Evolutionary conservation across 768 basidiomycete genomes (phyloP).

Genomic region (Chalciporus chontae): DNA sequence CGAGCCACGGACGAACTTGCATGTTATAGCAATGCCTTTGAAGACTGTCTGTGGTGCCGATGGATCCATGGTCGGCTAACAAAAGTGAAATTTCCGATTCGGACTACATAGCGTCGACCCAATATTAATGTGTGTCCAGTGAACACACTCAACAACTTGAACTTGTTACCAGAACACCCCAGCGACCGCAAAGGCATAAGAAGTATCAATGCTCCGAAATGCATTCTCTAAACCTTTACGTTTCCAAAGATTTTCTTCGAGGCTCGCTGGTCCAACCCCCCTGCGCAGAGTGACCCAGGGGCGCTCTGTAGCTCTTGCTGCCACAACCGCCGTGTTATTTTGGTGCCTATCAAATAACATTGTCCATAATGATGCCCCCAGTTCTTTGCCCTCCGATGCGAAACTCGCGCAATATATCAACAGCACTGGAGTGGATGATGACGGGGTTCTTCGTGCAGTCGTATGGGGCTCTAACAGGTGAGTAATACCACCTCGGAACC

Average conservation of each 20-base stretch:
- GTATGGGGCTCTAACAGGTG: conserved; percentile 80
- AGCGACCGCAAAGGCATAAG: not conserved
- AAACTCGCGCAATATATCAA: conserved; percentile 6
- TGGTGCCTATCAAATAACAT: conserved; percentile 37
- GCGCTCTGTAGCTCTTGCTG: conserved; percentile 19
- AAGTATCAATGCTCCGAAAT: conserved; percentile 14
- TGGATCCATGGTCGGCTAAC: conserved; percentile 25
- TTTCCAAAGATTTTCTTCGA: conserved; percentile 6
- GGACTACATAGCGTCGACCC: no score
- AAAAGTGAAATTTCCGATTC: not conserved
- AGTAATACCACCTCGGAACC: conserved; percentile 13
- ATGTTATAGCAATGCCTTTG: conserved; percentile 62
- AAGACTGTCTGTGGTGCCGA: conserved; percentile 43
- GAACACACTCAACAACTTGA: no score
- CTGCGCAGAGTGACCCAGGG: conserved; percentile 1
- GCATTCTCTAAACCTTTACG: conserved; percentile 2
- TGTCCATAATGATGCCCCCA: conserved; percentile 36
- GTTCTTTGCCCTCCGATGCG: conserved; percentile 3
- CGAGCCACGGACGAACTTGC: conserved; percentile 62
- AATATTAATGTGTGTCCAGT: no score
- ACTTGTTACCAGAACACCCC: not conserved
- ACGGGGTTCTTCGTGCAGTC: conserved; percentile 42
- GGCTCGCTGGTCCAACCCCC: conserved; percentile 4
- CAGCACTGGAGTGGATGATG: conserved; percentile 22
- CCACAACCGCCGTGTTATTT: conserved; percentile 29